Evolutionary conservation across 306 rosid species (phyloP), one percentile per base, ranked within the genome.

Genomic region (Calophaca sinica): DNA sequence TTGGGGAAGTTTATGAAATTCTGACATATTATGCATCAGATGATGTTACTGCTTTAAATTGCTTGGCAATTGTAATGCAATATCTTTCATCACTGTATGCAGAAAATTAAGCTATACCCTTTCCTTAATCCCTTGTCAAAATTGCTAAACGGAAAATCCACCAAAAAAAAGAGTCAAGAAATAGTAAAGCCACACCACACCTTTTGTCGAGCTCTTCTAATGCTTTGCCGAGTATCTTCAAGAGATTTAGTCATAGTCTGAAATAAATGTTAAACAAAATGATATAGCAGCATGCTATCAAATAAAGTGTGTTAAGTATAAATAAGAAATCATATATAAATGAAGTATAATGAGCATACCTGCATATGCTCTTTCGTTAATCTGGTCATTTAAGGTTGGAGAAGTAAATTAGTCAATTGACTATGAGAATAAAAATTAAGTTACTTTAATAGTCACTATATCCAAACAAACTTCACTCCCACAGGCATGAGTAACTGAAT

Each of bases 351-450:
- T 54, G 62, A 45, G 46, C 62, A 53, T 79, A 91, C 98, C 96
- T 87, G 94, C 84, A 91, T 81, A 71, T 91, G 97, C 88, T 91
- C 97, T 82, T 91, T 88, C 61, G 97, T 94, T 88, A 94, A 89
- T 52, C 98, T 94, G 90, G 77, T 69, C 79, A 81, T 78, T 58
- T 70, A 48, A 74, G 38, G 76, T 44, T 20, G 54, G 13, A 48
- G 73, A 66, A 70, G 51, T 55, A 61, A 52, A 73, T 84, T 68
- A 77, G 82, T 82, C 57, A 50, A 66, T 45, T 58, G 54, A 70
- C 49, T 7, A 70, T 53, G 41, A 46, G 35, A 36, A 48, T 60
- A 55, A 26, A 55, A 54, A 10, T 13, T 63, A 67, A 54, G 39
- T 80, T 68, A 20, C 73, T 60, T 60, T 45, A 77, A 26, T 15